Percentiles rank a stretch among this genome's conserved stretches.
phyloP scores from a whole-genome alignment of 768 basidiomycete genomes.

The Boletellus sp. region DNA sequence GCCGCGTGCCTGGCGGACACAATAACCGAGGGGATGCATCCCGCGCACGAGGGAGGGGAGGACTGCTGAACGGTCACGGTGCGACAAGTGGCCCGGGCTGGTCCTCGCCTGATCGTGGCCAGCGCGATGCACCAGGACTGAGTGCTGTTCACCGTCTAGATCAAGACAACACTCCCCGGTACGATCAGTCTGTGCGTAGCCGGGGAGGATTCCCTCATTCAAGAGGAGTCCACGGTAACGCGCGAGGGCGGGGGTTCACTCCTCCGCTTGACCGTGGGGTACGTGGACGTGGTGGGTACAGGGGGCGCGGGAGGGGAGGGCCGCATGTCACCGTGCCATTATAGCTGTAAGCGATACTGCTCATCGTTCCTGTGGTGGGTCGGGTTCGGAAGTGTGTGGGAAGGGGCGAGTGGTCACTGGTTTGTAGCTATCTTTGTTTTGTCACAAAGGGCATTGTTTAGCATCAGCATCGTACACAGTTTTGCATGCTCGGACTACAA shows the following conservation, averaged over 20 bases:
- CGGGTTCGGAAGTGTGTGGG: too few species aligned
- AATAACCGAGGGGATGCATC: background rate
- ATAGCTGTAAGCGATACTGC: background rate
- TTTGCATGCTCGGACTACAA: too few species aligned
- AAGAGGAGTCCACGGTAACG: constrained; percentile 20
- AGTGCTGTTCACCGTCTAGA: background rate
- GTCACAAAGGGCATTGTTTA: too few species aligned
- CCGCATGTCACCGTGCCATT: background rate
- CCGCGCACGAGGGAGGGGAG: constrained; percentile 8
- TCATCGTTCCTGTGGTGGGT: too few species aligned
- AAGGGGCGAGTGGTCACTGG: too few species aligned
- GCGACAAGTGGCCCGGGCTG: background rate
- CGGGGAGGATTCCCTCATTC: constrained; percentile 26
- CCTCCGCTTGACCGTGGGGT: constrained; percentile 31
- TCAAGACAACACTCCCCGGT: background rate
- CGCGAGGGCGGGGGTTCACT: constrained; percentile 33
- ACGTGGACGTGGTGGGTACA: constrained; percentile 28
- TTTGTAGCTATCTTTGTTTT: background rate
- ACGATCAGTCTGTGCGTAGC: constrained; percentile 21
- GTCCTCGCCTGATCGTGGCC: background rate
- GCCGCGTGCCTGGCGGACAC: background rate
- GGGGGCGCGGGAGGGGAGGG: constrained; percentile 33
- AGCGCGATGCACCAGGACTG: background rate
- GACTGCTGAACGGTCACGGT: constrained; percentile 5
- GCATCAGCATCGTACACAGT: too few species aligned